phyloP scores from a whole-genome alignment of 371 early-diverging fungal genomes.

The Mortierella sp. region DNA sequence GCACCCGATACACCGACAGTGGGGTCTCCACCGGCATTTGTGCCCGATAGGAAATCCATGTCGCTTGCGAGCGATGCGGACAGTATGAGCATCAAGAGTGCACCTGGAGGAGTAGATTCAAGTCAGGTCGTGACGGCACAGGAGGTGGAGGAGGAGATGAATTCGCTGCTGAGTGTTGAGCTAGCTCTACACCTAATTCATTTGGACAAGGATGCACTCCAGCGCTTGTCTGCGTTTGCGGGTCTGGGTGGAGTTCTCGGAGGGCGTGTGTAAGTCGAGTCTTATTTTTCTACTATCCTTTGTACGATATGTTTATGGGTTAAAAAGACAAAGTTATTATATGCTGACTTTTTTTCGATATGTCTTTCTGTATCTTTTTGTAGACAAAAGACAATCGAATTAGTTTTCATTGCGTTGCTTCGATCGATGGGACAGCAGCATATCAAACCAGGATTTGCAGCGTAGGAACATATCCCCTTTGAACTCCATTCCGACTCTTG shows the following conservation, averaged over 20 bases:
- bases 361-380: not conserved
- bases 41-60: conserved; percentile 33
- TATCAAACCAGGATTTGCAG: conserved; percentile 76
- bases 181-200: conserved; percentile 83
- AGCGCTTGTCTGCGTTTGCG: conserved; percentile 74
- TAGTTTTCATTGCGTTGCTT: conserved; percentile 72
- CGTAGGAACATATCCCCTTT: conserved; percentile 45
- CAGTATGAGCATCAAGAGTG: conserved; percentile 31
- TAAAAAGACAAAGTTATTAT: too few species aligned
- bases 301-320: too few species aligned
- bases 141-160: conserved; percentile 64
- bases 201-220: conserved; percentile 82
- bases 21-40: conserved; percentile 25
- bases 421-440: conserved; percentile 72
- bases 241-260: conserved; percentile 53
- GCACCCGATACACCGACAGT: conserved; percentile 8
- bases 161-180: conserved; percentile 79
- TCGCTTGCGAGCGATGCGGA: conserved; percentile 43
- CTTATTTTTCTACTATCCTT: not conserved
- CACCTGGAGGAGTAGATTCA: conserved; percentile 17
- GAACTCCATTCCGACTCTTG: not conserved
- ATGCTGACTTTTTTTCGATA: not conserved
- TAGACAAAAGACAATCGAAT: conserved; percentile 69
- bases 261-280: conserved; percentile 35
- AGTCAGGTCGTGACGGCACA: conserved; percentile 21